Conservation (phyloP, 768 basidiomycete genomes). For the Pleurotus ostreatus region DNA sequence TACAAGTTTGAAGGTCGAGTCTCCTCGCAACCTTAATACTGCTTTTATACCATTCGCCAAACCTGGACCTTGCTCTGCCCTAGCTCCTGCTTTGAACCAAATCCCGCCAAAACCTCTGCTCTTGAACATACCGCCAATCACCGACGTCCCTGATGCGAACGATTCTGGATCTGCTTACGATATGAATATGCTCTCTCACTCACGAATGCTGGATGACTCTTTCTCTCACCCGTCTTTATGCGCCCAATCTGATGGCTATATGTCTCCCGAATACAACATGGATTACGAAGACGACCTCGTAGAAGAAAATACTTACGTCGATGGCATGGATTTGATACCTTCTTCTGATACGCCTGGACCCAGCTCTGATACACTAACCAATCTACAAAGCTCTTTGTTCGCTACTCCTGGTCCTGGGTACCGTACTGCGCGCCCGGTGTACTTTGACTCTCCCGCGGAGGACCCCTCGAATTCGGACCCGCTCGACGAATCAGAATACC, state of each 20-base stretch:
- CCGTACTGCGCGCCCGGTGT: constrained; percentile 29
- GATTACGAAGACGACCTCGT: neutral
- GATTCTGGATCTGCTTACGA: too few species aligned
- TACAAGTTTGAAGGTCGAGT: too few species aligned
- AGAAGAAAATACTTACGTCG: neutral
- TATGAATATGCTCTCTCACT: too few species aligned
- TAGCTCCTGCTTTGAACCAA: neutral
- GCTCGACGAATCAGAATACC: constrained; percentile 32
- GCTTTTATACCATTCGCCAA: constrained; percentile 1
- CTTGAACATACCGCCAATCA: neutral
- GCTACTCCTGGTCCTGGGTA: constrained; percentile 48
- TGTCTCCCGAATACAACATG: neutral
- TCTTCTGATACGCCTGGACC: constrained; percentile 1
- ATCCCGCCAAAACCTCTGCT: neutral
- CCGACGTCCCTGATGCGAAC: too few species aligned
- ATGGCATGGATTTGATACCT: neutral
- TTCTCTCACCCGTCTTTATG: too few species aligned
- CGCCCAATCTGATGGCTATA: neutral
- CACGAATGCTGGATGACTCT: too few species aligned
- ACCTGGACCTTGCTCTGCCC: neutral
- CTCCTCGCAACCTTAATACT: neutral
- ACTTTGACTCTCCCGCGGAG: constrained; percentile 51
- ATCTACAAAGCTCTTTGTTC: constrained; percentile 21
- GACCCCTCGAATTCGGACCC: constrained; percentile 40
- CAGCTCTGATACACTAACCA: constrained; percentile 3